These are phyloP conservation scores for Dioscorea cayenensis DNA, from an alignment of 116 monocot genomes.

Conservation along the genomic window DNA sequence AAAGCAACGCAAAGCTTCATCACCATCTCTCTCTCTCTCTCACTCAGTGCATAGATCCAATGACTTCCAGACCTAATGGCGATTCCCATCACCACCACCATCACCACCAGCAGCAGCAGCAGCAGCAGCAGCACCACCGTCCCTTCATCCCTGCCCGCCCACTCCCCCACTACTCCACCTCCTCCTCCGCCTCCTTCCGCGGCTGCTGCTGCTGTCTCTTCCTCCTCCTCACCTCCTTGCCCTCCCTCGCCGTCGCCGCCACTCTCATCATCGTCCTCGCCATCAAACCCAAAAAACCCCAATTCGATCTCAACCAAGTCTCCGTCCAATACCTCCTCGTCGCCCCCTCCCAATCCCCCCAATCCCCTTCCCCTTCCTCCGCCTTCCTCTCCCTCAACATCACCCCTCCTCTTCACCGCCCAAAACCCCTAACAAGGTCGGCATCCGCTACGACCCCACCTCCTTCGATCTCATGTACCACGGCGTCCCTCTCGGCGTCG, in stretches of 20 bases:
- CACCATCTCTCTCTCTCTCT: too few relatives aligned
- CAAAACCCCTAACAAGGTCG: constrained; percentile 86
- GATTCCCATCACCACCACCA: constrained; percentile 7
- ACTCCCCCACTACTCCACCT: constrained; percentile 13
- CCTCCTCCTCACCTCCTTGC: constrained; percentile 86
- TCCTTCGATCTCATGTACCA: constrained; percentile 72
- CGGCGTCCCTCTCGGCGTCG: constrained; percentile 75
- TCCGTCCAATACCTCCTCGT: constrained; percentile 84
- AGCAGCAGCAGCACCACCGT: constrained; percentile 14
- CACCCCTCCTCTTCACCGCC: constrained; percentile 68
- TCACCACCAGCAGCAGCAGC: constrained; percentile 1
- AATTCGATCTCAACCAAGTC: constrained; percentile 83
- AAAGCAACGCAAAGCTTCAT: too few relatives aligned
- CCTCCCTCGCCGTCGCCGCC: constrained; percentile 62
- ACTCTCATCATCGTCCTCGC: constrained; percentile 66
- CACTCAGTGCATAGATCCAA: neutral
- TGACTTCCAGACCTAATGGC: neutral
- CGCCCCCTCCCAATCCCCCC: constrained; percentile 29
- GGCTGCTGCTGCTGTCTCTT: constrained; percentile 96
- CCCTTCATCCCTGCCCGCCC: neutral
- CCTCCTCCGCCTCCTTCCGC: constrained; percentile 52
- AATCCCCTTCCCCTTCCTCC: constrained; percentile 9
- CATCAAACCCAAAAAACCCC: constrained; percentile 74
- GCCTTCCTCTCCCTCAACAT: constrained; percentile 88
- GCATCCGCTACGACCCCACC: constrained; percentile 54